Base-by-base conservation (phyloP, 78 protist genomes). In the Dictyostelium brefeldianum region DNA sequence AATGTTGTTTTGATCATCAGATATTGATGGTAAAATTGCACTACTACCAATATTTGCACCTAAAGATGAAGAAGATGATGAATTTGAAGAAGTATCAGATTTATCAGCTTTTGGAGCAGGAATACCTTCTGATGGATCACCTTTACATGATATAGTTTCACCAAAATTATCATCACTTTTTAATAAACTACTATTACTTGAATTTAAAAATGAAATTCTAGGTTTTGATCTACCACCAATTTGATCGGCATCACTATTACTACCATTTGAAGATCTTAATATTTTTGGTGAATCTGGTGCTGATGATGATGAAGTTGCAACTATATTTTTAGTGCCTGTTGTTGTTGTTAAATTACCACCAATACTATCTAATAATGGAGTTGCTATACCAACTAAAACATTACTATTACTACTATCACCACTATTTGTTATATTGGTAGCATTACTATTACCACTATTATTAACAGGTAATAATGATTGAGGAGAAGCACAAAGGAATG, bases 101-200 rank as follows among this genome's bases (percentile, higher is more conserved):
- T 41, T 70, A 29, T 36, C 51, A 73, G 56, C 57, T 46, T 73
- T 73, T 73, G 79, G 79, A 7, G 50, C 14, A 43, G 75, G 75
- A 31, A 67, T 67, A 17, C 75, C 75, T 67, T 67, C 75, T 0
- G 75, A 67, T 31, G 29, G 75, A 31, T 67, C 75, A 15, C 75
- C 75, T 67, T 67, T 67, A 15, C 75, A 67, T 29, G 12, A 31
- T 15, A 67, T 67, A 67, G 27, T 43, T 67, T 67, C 75, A 62
- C 70, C 70, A 62, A 62, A 11, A 5, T 31, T 31, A 14, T 8
- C 10, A 51, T 51, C 56, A 67, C 17, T 31, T 29, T 67, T 67
- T 67, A 67, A 67, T 31, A 67, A 67, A 31, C 75, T 6, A 67
- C 75, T 67, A 29, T 67, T 67, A 6, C 75, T 67, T 31, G 75